These are phyloP conservation scores for Zygoascus meyerae DNA, from an alignment of 1,139 yeast species.

Conservation along the genomic window DNA sequence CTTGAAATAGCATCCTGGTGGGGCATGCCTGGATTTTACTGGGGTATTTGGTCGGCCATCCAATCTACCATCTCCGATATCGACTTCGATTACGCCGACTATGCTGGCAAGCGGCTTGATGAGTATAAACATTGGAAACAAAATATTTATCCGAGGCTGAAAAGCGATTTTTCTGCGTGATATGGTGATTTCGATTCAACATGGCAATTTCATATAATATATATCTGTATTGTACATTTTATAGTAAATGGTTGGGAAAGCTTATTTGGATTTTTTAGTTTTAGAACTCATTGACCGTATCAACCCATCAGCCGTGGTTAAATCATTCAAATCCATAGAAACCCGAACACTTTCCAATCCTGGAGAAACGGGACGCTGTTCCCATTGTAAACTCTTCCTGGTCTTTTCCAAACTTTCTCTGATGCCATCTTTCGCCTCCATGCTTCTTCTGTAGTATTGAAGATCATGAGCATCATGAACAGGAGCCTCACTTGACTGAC, in stretches of 20 bases:
- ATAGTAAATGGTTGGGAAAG: neutral
- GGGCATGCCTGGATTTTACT: constrained; percentile 78
- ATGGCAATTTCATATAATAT: neutral
- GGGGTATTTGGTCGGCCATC: constrained; percentile 84
- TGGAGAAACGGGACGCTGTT: constrained; percentile 24
- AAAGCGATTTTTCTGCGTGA: neutral
- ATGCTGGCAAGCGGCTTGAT: constrained; percentile 52
- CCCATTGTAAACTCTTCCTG: constrained; percentile 24
- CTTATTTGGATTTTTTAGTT: neutral
- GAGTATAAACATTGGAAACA: constrained; percentile 69
- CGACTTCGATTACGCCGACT: constrained; percentile 65
- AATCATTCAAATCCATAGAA: constrained; percentile 27
- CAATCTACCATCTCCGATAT: constrained; percentile 66
- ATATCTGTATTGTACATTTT: neutral
- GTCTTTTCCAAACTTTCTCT: constrained; percentile 20
- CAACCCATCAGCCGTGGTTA: constrained; percentile 28
- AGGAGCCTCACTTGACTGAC: neutral
- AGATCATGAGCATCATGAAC: constrained; percentile 4
- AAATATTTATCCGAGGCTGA: constrained; percentile 7
- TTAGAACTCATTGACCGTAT: constrained; percentile 21
- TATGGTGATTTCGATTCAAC: neutral
- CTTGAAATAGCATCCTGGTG: constrained; percentile 56
- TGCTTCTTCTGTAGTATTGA: constrained; percentile 1
- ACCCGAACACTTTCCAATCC: constrained; percentile 26
- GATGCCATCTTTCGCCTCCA: constrained; percentile 5